These are phyloP conservation scores for Penicillium goetzii DNA, from an alignment of 495 filamentous ascomycete genomes.

Conservation along the genomic window DNA sequence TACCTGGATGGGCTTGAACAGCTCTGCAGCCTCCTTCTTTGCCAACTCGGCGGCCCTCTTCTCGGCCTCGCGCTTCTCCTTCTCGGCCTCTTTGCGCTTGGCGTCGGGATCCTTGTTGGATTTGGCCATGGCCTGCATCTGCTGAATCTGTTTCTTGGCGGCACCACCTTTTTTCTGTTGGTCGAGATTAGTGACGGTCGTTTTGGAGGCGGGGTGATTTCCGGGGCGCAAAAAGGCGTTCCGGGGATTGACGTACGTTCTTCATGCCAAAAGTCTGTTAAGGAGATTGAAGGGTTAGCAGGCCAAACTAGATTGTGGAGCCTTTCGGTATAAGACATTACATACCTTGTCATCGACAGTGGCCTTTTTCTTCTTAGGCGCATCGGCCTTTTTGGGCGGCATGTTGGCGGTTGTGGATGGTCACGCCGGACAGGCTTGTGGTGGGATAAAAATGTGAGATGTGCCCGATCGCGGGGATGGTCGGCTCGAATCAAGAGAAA, in stretches of 20 bases:
- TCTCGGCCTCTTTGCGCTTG: constrained; percentile 90
- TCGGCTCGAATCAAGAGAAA: constrained; percentile 7
- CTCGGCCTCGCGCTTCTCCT: constrained; percentile 78
- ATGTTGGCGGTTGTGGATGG: constrained; percentile 59
- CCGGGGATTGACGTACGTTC: constrained; percentile 62
- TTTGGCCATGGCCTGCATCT: constrained; percentile 71
- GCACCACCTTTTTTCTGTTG: constrained; percentile 85
- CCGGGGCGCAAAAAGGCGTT: constrained; percentile 14
- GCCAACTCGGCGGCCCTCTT: constrained; percentile 86
- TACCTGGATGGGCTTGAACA: constrained; percentile 92
- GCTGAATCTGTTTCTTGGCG: constrained; percentile 86
- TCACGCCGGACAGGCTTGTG: constrained; percentile 16
- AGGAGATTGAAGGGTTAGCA: constrained; percentile 21
- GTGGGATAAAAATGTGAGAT: constrained; percentile 30
- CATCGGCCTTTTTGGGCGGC: constrained; percentile 81
- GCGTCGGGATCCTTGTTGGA: constrained; percentile 76
- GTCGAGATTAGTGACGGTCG: constrained; percentile 18
- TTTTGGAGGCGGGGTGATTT: constrained; percentile 18
- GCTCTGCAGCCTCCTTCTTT: constrained; percentile 73
- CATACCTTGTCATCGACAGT: constrained; percentile 82
- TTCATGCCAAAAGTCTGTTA: constrained; percentile 94
- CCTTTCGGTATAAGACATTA: neutral
- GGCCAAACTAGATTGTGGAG: neutral
- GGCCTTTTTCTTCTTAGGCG: constrained; percentile 71
- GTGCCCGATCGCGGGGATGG: constrained; percentile 28